These are phyloP conservation scores for Cryphonectria naterciae DNA, from an alignment of 2,329 filamentous ascomycete species.

Conservation along the genomic window DNA sequence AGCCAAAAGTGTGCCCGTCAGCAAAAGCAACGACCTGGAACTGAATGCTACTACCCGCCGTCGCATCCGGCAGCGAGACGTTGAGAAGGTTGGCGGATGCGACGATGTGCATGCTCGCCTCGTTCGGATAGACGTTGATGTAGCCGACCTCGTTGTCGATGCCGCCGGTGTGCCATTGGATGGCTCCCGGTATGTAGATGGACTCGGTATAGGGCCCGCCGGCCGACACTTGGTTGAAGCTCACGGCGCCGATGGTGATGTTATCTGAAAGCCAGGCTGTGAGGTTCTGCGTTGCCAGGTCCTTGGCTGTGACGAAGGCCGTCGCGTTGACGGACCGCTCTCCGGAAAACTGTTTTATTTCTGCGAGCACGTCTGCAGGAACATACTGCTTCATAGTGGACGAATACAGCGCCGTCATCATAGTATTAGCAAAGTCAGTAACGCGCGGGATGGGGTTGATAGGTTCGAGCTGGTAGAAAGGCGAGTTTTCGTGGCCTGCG, in stretches of 20 bases:
- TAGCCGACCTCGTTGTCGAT: conserved; percentile 5
- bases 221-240: conserved; percentile 57
- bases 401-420: conserved; percentile 1
- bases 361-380: background rate
- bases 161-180: conserved; percentile 53
- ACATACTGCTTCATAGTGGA: background rate
- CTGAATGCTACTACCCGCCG: conserved; percentile 51
- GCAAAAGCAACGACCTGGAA: conserved; percentile 53
- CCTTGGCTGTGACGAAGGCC: conserved; percentile 36
- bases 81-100: conserved; percentile 48
- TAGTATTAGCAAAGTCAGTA: background rate
- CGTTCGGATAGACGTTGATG: conserved; percentile 39
- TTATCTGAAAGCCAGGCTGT: conserved; percentile 59
- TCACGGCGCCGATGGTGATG: conserved; percentile 63
- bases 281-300: conserved; percentile 61
- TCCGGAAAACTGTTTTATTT: background rate
- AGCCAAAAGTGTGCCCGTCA: conserved; percentile 46
- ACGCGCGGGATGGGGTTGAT: conserved; percentile 5
- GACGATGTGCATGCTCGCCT: conserved; percentile 44
- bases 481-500: conserved; percentile 51
- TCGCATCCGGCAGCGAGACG: conserved; percentile 58
- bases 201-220: conserved; percentile 56
- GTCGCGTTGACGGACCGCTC: background rate
- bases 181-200: conserved; percentile 60
- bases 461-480: conserved; percentile 30